These are phyloP conservation scores for Plasmodium relictum DNA, from an alignment of 169 alveolate species.

Conservation along the genomic window DNA sequence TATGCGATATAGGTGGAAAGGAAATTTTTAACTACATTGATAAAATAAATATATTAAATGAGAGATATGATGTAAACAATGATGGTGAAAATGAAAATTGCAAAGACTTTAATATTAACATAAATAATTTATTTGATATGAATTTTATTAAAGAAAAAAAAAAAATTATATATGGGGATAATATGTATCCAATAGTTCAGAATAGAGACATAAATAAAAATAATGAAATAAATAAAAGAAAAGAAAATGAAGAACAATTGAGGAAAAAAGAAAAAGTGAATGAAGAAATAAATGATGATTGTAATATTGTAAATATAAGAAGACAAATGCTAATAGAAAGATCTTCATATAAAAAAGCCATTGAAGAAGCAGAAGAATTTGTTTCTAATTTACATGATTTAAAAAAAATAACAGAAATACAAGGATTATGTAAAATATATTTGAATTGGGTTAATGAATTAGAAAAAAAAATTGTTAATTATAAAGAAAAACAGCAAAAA, in stretches of 20 bases:
- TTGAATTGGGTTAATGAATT: slow-evolving; percentile 68
- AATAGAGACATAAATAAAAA: background rate
- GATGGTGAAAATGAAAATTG: background rate
- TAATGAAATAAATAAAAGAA: background rate
- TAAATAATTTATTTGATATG: slow-evolving; percentile 79
- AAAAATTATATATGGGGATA: slow-evolving; percentile 78
- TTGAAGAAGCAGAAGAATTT: slow-evolving; percentile 77
- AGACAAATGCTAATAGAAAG: slow-evolving; percentile 84
- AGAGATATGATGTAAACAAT: background rate
- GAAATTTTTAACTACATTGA: slow-evolving; percentile 40
- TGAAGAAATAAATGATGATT: background rate
- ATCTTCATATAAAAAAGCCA: slow-evolving; percentile 69
- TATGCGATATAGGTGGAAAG: slow-evolving; percentile 69
- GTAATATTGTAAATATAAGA: slow-evolving; percentile 58
- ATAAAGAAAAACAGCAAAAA: slow-evolving; percentile 78
- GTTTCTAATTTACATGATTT: slow-evolving; percentile 65
- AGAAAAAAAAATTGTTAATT: slow-evolving; percentile 27
- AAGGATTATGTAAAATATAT: slow-evolving; percentile 73
- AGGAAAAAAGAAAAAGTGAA: background rate
- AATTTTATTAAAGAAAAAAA: slow-evolving; percentile 80
- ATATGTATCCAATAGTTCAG: slow-evolving; percentile 80
- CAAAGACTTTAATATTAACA: background rate
- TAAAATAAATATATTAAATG: background rate
- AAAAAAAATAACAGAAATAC: slow-evolving; percentile 68
- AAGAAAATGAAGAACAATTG: background rate